phyloP scores from a whole-genome alignment of 192 early-diverging fungal genomes.

The Coemansia sp. region DNA sequence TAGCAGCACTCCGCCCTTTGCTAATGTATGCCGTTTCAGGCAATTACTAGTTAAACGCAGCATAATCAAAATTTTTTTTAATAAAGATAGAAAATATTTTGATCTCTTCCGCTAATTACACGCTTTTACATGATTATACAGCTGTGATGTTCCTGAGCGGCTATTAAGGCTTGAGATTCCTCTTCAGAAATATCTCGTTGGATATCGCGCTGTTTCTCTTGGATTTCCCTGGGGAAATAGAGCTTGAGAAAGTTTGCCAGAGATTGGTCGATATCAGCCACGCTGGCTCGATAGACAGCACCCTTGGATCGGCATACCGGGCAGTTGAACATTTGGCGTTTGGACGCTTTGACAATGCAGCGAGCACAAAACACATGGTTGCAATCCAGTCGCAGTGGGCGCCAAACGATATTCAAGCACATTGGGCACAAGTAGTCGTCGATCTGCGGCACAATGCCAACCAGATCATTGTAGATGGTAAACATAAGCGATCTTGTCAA shows the following conservation, averaged over 20 bases:
- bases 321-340: constrained; percentile 63
- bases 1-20: too few relatives aligned
- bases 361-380: constrained; percentile 76
- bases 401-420: constrained; percentile 71
- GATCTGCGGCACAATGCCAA: constrained; percentile 74
- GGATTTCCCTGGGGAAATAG: constrained; percentile 77
- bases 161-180: constrained; percentile 59
- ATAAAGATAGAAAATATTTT: constrained; percentile 4
- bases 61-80: constrained; percentile 15
- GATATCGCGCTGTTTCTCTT: constrained; percentile 65
- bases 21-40: too few relatives aligned
- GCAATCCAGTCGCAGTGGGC: constrained; percentile 74
- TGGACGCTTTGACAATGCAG: constrained; percentile 73
- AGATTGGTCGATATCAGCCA: constrained; percentile 60
- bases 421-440: constrained; percentile 82
- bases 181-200: constrained; percentile 63
- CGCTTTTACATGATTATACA: constrained; percentile 36
- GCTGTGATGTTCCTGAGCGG: constrained; percentile 32
- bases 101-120: neutral
- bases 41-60: constrained; percentile 18
- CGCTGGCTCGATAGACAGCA: constrained; percentile 61
- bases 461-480: constrained; percentile 61
- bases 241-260: constrained; percentile 71
- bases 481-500: constrained; percentile 60
- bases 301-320: constrained; percentile 67